These are phyloP conservation scores for Metarhizium rileyi DNA, from an alignment of 2,329 filamentous ascomycete species.

Conservation along the genomic window DNA sequence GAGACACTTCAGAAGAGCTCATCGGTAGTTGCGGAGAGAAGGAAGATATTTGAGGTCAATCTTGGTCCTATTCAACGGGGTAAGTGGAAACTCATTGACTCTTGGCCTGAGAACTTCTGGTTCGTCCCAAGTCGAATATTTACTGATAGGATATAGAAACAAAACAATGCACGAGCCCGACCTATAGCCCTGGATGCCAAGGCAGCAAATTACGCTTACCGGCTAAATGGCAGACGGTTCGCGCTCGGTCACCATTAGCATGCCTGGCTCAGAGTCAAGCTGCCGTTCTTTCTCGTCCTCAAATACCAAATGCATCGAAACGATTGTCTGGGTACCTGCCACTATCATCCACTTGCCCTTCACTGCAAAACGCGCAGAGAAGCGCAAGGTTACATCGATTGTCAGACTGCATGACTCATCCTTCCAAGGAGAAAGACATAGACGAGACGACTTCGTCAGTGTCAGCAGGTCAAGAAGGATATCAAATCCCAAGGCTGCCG, in stretches of 20 bases:
- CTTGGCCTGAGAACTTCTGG: not conserved
- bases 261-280: slow-evolving; percentile 5
- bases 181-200: not conserved
- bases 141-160: not conserved
- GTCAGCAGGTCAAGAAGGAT: not conserved
- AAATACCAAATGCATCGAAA: slow-evolving; percentile 1
- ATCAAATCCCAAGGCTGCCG: not conserved
- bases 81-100: not conserved
- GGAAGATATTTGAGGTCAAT: slow-evolving; percentile 14
- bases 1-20: not conserved
- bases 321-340: slow-evolving; percentile 7
- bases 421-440: not conserved
- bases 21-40: slow-evolving; percentile 16
- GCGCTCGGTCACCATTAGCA: slow-evolving; percentile 3
- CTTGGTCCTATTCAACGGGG: not conserved
- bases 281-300: slow-evolving; percentile 6
- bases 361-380: not conserved
- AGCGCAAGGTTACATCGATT: not conserved
- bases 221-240: not conserved
- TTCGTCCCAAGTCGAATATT: not conserved
- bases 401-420: not conserved
- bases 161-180: not conserved
- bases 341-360: slow-evolving; percentile 6
- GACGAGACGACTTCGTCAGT: not conserved
- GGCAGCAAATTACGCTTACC: not conserved